Evolutionary conservation across 2,329 filamentous ascomycete genomes (phyloP).

Genomic region (Lojkania enalia): DNA sequence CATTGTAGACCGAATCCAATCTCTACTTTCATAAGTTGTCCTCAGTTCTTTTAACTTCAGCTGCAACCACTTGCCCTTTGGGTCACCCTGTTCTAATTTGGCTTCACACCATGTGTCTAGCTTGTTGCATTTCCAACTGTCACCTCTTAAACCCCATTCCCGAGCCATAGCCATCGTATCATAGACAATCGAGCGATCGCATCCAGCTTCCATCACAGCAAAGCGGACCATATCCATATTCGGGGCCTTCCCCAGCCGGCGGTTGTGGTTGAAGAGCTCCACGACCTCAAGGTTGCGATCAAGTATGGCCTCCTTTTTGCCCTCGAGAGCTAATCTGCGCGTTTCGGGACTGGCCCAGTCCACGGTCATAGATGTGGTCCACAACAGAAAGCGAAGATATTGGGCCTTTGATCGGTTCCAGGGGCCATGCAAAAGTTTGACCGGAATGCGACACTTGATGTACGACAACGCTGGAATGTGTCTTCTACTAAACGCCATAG

Average conservation of each 20-base stretch:
- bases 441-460: conserved; percentile 34
- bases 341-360: conserved; percentile 30
- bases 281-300: conserved; percentile 36
- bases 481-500: conserved; percentile 33
- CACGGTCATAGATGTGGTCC: conserved; percentile 36
- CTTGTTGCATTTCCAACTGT: conserved; percentile 17
- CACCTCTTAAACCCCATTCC: conserved; percentile 17
- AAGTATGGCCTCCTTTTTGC: conserved; percentile 29
- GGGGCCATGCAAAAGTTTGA: conserved; percentile 30
- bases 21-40: neutral
- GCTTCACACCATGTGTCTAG: conserved; percentile 36
- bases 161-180: conserved; percentile 30
- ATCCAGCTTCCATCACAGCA: conserved; percentile 34
- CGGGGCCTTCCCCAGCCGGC: conserved; percentile 33
- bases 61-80: conserved; percentile 33
- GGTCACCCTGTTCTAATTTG: conserved; percentile 20
- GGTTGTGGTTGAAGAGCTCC: conserved; percentile 39
- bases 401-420: conserved; percentile 34
- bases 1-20: too few species aligned
- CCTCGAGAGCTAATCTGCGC: conserved; percentile 15
- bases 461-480: conserved; percentile 31
- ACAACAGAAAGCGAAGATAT: conserved; percentile 37
- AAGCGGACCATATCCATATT: conserved; percentile 26
- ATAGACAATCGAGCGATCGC: conserved; percentile 36
- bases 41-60: conserved; percentile 28